Evolutionary conservation across 179 eudicot genomes (phyloP).

Genomic region (Patellifolia procumbens): DNA sequence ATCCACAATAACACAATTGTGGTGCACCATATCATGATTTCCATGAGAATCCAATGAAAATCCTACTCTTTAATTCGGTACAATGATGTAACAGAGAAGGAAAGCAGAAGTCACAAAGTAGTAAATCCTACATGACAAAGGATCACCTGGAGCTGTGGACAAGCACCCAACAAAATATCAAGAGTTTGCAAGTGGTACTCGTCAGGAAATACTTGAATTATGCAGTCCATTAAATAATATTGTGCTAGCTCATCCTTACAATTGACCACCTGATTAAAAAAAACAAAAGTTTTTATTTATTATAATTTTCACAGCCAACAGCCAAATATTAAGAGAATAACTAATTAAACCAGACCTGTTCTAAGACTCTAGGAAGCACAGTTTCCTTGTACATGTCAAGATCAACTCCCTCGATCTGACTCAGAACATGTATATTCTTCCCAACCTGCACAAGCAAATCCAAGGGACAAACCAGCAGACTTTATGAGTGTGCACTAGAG

Average conservation of each 20-base stretch:
- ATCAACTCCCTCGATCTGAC: slow-evolving; percentile 98
- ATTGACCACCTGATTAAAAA: slow-evolving; percentile 73
- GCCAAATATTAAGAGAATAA: not conserved
- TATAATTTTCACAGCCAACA: not conserved
- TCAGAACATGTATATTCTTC: slow-evolving; percentile 89
- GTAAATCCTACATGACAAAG: slow-evolving; percentile 5
- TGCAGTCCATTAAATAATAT: slow-evolving; percentile 94
- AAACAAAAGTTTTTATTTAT: not conserved
- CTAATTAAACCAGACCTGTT: slow-evolving; percentile 57
- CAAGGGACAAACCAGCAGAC: slow-evolving; percentile 40
- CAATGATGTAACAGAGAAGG: not conserved
- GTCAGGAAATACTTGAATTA: slow-evolving; percentile 97
- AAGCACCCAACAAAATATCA: slow-evolving; percentile 80
- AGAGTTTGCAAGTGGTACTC: slow-evolving; percentile 99
- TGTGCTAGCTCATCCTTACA: slow-evolving; percentile 98
- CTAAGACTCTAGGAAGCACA: slow-evolving; percentile 94
- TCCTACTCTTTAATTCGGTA: not conserved
- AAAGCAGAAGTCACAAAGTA: not conserved
- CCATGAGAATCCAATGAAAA: not conserved
- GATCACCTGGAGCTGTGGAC: slow-evolving; percentile 92
- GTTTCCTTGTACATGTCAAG: slow-evolving; percentile 91
- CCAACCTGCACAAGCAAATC: slow-evolving; percentile 69
- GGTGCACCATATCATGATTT: not conserved
- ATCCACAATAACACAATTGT: not conserved
- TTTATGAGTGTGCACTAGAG: slow-evolving; percentile 31